A percentile compares a stretch with the other conserved stretches of the same genome.
Evolutionary conservation across 2,329 filamentous ascomycete genomes (phyloP).

Genomic region (Curvularia lunata): DNA sequence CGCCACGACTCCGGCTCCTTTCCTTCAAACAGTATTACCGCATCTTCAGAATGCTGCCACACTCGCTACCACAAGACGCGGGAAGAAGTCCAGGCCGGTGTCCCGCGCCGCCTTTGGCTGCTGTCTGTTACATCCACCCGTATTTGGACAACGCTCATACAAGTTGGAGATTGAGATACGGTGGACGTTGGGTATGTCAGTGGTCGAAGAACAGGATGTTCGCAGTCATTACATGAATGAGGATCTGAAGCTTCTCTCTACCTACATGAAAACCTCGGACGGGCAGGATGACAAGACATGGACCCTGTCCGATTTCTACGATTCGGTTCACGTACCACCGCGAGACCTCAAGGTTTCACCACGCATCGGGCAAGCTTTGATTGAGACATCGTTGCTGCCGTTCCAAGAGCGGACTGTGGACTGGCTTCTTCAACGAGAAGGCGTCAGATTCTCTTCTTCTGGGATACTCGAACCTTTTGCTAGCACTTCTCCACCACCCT

Average conservation of each 20-base stretch:
- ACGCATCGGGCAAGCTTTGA: slow-evolving; percentile 36
- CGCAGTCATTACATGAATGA: slow-evolving; percentile 26
- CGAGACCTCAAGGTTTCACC: slow-evolving; percentile 43
- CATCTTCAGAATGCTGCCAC: slow-evolving; percentile 31
- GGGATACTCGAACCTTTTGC: slow-evolving; percentile 20
- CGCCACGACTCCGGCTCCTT: slow-evolving; percentile 23
- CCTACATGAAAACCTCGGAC: slow-evolving; percentile 28
- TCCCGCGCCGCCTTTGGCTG: slow-evolving; percentile 36
- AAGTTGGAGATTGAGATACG: slow-evolving; percentile 37
- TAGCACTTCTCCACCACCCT: slow-evolving; percentile 44
- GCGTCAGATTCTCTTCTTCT: slow-evolving; percentile 55
- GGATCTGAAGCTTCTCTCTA: slow-evolving; percentile 36
- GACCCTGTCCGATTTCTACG: slow-evolving; percentile 69
- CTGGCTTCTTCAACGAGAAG: slow-evolving; percentile 74
- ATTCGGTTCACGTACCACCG: slow-evolving; percentile 69
- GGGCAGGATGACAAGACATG: slow-evolving; percentile 42
- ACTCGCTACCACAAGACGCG: slow-evolving; percentile 26
- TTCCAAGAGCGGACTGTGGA: slow-evolving; percentile 74
- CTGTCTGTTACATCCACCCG: slow-evolving; percentile 26
- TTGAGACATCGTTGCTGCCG: slow-evolving; percentile 64
- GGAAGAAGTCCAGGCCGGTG: slow-evolving; percentile 25
- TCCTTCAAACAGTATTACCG: slow-evolving; percentile 27
- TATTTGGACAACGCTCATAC: slow-evolving; percentile 9
- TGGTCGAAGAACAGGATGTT: slow-evolving; percentile 31
- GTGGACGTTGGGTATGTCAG: slow-evolving; percentile 38